A percentile compares a stretch with the other conserved stretches of the same genome.
Evolutionary conservation across 2,329 filamentous ascomycete genomes (phyloP).

Genomic region (Waltergamsia citrina): DNA sequence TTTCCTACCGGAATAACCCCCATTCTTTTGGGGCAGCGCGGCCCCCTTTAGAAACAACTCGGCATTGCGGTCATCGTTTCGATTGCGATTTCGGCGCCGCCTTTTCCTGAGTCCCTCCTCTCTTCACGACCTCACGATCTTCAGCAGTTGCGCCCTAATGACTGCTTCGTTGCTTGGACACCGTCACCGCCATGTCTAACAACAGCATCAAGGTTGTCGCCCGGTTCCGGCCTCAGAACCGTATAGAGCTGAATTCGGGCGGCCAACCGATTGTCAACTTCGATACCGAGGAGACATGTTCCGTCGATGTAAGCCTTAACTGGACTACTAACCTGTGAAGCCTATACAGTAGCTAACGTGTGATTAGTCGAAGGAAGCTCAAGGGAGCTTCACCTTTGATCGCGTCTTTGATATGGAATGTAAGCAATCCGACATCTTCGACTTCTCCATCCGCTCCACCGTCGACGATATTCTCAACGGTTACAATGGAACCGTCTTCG

Average conservation of each 20-base stretch:
- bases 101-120: background rate
- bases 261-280: constrained; percentile 90
- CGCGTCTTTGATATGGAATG: constrained; percentile 94
- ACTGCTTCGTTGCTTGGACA: background rate
- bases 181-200: constrained; percentile 36
- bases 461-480: constrained; percentile 98
- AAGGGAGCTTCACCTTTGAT: constrained; percentile 90
- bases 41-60: background rate
- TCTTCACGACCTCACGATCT: constrained; percentile 1
- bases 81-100: background rate
- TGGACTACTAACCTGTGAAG: constrained; percentile 13
- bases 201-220: constrained; percentile 84
- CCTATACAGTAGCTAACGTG: constrained; percentile 51
- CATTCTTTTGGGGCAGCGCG: background rate
- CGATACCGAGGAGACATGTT: constrained; percentile 80
- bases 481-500: constrained; percentile 98
- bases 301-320: constrained; percentile 56
- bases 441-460: constrained; percentile 92
- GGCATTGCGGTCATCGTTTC: background rate
- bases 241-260: constrained; percentile 79
- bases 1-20: background rate
- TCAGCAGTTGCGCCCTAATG: constrained; percentile 1
- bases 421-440: constrained; percentile 87
- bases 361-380: constrained; percentile 66
- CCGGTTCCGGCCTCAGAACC: constrained; percentile 96